Base-by-base conservation (phyloP, 202 grass and related monocot species). In the Saccharum hybrid region DNA sequence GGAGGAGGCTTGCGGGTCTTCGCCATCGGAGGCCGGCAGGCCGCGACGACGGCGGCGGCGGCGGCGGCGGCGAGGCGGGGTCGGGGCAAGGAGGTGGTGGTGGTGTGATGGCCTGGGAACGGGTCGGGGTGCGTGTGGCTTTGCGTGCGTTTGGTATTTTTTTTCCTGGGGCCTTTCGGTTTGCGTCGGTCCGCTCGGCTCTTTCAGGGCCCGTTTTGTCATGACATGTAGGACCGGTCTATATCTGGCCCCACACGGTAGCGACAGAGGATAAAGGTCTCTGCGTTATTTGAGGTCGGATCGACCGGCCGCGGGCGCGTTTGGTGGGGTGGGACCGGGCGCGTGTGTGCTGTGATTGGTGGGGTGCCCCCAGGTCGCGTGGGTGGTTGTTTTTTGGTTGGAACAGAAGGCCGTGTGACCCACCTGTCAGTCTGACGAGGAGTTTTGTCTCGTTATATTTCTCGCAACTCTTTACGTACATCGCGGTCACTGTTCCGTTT, bases 111-210 rank as follows among this genome's bases (percentile, higher is more conserved):
- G 48, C 83, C 83, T 78, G 31, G 42, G 43, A 90, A 90, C 80
- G 70, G 84, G 88, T 87, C 84, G 76, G 56, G 84, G 84, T 84
- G 88, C 81, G 88, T 87, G 88, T 81, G 84, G 88, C 88, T 75
- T 90, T 76, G 88, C 85, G 84, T 87, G 88, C 71, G 88, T 90
- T 80, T 90, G 81, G 63, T 87, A 14, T 83, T 83, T 83, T 86
- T 84, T 40, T 52, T 34, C 62, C 19, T 23, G 68, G 81, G 81
- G 36, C 71, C 84, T 76, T 84, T 77, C 64, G 2, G 84, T 71
- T 76, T 76, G 81, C 42, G 70, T 16, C 81, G 45, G 70, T 23
- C 12, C 3, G 21, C 76, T 66, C 74, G 19, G 42, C 74, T 43
- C 5, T 28, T 38, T 12, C 21, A 30, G 56, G 23, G 3, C 34